These are phyloP conservation scores for Pichia nakasei DNA, from an alignment of 805 yeast species.

Conservation along the genomic window DNA sequence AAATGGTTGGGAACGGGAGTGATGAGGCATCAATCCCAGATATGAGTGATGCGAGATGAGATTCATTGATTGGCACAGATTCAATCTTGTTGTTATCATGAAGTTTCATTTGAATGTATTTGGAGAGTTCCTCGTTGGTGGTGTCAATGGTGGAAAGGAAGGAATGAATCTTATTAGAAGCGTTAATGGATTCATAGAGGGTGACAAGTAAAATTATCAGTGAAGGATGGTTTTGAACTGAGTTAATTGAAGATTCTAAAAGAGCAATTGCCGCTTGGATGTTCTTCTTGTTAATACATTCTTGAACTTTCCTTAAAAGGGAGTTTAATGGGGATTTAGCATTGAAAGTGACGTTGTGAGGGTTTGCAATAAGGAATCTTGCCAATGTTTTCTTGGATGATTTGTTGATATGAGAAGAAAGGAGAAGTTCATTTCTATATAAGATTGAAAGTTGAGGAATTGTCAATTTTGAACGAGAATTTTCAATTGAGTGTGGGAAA, in stretches of 20 bases:
- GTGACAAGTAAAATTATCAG: constrained; percentile 41
- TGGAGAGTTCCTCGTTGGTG: constrained; percentile 25
- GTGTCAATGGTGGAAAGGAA: constrained; percentile 28
- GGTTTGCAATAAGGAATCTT: constrained; percentile 13
- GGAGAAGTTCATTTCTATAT: constrained; percentile 35
- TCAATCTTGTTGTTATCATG: not conserved
- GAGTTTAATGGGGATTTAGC: constrained; percentile 10
- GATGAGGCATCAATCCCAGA: constrained; percentile 26
- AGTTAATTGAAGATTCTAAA: constrained; percentile 24
- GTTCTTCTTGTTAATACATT: constrained; percentile 24
- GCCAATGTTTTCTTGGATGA: constrained; percentile 14
- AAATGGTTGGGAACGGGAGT: constrained; percentile 7
- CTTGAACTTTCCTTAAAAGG: constrained; percentile 27
- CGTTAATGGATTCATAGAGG: constrained; percentile 38
- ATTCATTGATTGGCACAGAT: not conserved
- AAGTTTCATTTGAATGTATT: constrained; percentile 8
- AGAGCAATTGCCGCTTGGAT: constrained; percentile 27
- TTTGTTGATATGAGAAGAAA: constrained; percentile 34
- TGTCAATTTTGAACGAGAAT: constrained; percentile 26
- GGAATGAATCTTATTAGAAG: not conserved
- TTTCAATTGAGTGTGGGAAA: constrained; percentile 23
- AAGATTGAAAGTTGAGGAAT: constrained; percentile 33
- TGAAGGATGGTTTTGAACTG: constrained; percentile 30
- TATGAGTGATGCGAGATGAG: constrained; percentile 22
- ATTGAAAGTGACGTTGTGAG: not conserved